These are phyloP conservation scores for Aspergillus nanangensis DNA, from an alignment of 495 filamentous ascomycete genomes.

Conservation along the genomic window DNA sequence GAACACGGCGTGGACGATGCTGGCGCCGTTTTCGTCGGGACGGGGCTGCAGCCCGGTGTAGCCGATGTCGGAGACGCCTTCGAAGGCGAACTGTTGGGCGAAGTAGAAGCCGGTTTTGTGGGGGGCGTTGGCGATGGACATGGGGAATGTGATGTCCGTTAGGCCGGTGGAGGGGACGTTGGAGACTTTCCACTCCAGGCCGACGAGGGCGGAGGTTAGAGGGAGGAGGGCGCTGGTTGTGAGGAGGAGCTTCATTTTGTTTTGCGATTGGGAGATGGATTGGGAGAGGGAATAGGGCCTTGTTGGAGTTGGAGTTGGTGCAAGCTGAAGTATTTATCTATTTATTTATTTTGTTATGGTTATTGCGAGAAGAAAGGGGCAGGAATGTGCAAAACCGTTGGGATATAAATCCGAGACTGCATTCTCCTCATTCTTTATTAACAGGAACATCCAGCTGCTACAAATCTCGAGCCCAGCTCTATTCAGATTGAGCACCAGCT, in stretches of 20 bases:
- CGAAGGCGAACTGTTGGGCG: conserved; percentile 25
- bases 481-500: too few species aligned
- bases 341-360: too few species aligned
- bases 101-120: conserved; percentile 23
- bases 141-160: conserved; percentile 24
- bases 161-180: conserved; percentile 11
- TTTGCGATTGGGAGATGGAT: background rate
- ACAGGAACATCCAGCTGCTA: too few species aligned
- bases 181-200: conserved; percentile 14
- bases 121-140: conserved; percentile 19
- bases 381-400: too few species aligned
- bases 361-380: too few species aligned
- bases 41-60: conserved; percentile 28
- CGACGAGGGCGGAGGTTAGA: conserved; percentile 17
- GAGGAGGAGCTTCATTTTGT: conserved; percentile 14
- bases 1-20: conserved; percentile 25
- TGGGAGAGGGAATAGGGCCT: background rate
- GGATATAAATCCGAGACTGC: too few species aligned
- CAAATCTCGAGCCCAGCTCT: too few species aligned
- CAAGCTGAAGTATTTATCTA: too few species aligned
- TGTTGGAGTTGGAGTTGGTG: too few species aligned
- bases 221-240: conserved; percentile 10
- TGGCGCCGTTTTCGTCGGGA: conserved; percentile 5
- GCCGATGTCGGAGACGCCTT: conserved; percentile 14
- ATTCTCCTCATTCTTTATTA: too few species aligned